Percentiles rank a stretch among this genome's conserved stretches.
Evolutionary conservation across 768 basidiomycete species (phyloP).

Genomic region (Amanita pseudoporphyria): DNA sequence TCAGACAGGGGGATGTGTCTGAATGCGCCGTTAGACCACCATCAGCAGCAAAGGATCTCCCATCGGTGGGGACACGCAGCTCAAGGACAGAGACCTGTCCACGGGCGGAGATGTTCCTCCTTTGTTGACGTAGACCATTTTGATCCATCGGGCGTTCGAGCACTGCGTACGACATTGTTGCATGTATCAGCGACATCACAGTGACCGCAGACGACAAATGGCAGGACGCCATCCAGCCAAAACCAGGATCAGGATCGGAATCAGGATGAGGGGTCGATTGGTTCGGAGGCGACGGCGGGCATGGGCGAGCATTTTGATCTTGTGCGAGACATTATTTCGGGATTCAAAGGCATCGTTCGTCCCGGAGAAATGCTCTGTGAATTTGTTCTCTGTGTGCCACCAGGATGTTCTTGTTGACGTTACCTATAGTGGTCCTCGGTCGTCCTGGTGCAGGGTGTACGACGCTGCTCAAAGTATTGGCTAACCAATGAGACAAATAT

Average conservation of each 20-base stretch:
- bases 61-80: too few species aligned
- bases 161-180: conserved; percentile 28
- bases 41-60: too few species aligned
- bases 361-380: conserved; percentile 72
- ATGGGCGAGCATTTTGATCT: conserved; percentile 25
- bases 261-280: conserved; percentile 10
- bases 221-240: too few species aligned
- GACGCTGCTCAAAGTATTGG: conserved; percentile 72
- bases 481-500: conserved; percentile 67
- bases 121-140: conserved; percentile 33
- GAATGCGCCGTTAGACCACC: background rate
- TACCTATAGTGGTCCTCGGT: conserved; percentile 70
- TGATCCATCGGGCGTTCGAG: conserved; percentile 35
- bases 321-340: too few species aligned
- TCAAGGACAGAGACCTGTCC: too few species aligned
- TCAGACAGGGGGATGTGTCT: background rate
- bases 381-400: conserved; percentile 14
- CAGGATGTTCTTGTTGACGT: background rate
- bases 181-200: conserved; percentile 13
- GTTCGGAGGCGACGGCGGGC: conserved; percentile 19
- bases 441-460: conserved; percentile 81
- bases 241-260: too few species aligned
- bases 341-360: conserved; percentile 54
- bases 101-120: conserved; percentile 12
- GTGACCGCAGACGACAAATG: too few species aligned